Evolutionary conservation across 176 grass and related monocot species (phyloP).

Genomic region (Oryza officinalis): DNA sequence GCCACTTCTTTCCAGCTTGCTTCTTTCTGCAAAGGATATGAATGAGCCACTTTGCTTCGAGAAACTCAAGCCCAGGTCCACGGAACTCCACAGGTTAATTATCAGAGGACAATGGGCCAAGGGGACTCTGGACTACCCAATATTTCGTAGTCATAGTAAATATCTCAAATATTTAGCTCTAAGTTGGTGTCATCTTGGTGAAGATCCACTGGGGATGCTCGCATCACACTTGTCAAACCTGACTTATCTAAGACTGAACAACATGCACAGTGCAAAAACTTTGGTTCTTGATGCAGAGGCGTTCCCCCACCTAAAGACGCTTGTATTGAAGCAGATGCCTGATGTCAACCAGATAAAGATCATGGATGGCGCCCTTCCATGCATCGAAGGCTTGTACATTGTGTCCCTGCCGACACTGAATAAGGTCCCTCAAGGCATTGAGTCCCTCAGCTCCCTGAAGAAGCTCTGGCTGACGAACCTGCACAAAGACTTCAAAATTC

Average conservation of each 20-base stretch:
- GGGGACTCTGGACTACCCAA: background rate
- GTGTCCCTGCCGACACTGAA: background rate
- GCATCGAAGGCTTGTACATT: slow-evolving; percentile 30
- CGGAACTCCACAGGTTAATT: slow-evolving; percentile 19
- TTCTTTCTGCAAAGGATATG: slow-evolving; percentile 21
- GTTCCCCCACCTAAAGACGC: slow-evolving; percentile 25
- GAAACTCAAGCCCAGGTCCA: background rate
- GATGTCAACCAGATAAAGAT: slow-evolving; percentile 19
- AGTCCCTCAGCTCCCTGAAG: slow-evolving; percentile 18
- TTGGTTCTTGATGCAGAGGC: slow-evolving; percentile 16
- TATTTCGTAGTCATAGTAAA: background rate
- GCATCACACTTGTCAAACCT: slow-evolving; percentile 17
- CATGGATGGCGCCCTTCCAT: background rate
- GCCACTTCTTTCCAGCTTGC: slow-evolving; percentile 21
- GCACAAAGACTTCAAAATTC: slow-evolving; percentile 14
- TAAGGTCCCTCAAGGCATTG: slow-evolving; percentile 29
- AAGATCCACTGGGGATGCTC: slow-evolving; percentile 31
- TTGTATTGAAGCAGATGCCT: slow-evolving; percentile 14
- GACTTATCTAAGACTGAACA: slow-evolving; percentile 25
- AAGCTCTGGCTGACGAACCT: background rate
- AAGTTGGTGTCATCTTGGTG: background rate
- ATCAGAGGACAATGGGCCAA: slow-evolving; percentile 15
- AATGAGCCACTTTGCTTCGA: slow-evolving; percentile 15
- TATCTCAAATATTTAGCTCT: slow-evolving; percentile 37
- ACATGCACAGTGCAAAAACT: background rate